Percentiles rank a stretch among this genome's conserved stretches.
phyloP scores from a whole-genome alignment of 2,329 filamentous ascomycete species.

The Leptographium procerum region DNA sequence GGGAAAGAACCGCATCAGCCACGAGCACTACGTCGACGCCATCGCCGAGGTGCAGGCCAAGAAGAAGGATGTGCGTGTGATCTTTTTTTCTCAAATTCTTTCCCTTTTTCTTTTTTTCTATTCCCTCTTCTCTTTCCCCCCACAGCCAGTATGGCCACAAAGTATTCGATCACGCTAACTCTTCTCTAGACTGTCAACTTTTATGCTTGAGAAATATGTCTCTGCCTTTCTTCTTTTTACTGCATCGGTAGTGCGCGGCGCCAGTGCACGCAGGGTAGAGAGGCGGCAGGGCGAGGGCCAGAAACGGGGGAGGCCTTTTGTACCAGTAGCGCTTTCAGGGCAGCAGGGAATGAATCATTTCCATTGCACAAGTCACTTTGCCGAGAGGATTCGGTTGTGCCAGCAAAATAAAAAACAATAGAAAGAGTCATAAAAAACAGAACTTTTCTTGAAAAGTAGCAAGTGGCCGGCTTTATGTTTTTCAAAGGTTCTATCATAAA shows the following conservation, averaged over 20 bases:
- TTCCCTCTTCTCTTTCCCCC: neutral
- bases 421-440: neutral
- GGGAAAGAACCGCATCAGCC: slow-evolving; percentile 91
- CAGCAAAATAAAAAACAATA: neutral
- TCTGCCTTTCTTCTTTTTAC: too few species aligned
- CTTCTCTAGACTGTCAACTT: slow-evolving; percentile 42
- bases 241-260: neutral
- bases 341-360: neutral
- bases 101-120: neutral
- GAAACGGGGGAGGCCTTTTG: neutral
- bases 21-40: slow-evolving; percentile 98
- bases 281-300: neutral
- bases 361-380: neutral
- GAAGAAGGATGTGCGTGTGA: slow-evolving; percentile 70
- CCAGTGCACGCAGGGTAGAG: neutral
- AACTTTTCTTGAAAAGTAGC: neutral
- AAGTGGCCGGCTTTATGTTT: neutral
- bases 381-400: neutral
- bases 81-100: slow-evolving; percentile 8
- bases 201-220: slow-evolving; percentile 32
- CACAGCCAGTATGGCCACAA: too few species aligned
- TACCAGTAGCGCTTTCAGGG: neutral
- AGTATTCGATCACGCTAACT: neutral
- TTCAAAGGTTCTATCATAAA: neutral
- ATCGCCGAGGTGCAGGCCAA: slow-evolving; percentile 91